phyloP scores from a whole-genome alignment of 768 basidiomycete genomes.

The Tylopilus balloui region DNA sequence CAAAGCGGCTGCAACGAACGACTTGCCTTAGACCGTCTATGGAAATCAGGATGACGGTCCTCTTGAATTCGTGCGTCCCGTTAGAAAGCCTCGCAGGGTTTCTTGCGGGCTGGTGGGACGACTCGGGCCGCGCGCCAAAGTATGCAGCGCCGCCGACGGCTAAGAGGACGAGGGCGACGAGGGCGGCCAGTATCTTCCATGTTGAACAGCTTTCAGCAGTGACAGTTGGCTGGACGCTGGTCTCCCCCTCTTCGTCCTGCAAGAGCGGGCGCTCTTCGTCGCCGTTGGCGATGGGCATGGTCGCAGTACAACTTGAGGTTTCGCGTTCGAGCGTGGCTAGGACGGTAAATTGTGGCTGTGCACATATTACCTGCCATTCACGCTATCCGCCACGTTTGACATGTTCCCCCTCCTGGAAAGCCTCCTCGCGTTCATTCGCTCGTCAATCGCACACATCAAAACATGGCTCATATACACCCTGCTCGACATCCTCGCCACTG shows the following conservation, averaged over 20 bases:
- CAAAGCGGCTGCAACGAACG: not conserved
- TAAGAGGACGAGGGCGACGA: constrained; percentile 17
- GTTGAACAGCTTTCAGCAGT: not conserved
- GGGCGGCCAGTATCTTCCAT: constrained; percentile 13
- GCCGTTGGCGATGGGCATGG: constrained; percentile 1
- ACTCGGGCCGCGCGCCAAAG: not conserved
- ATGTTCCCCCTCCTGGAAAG: not conserved
- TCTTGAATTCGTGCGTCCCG: constrained; percentile 78
- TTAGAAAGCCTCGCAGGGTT: constrained; percentile 50
- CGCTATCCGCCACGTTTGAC: not conserved
- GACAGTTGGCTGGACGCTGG: not conserved
- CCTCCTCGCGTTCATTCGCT: constrained; percentile 10
- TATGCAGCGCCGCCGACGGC: constrained; percentile 11
- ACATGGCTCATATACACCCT: constrained; percentile 39
- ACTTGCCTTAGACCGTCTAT: constrained; percentile 79
- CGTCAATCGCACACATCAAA: constrained; percentile 14
- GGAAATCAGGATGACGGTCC: constrained; percentile 79
- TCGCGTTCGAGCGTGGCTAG: not conserved
- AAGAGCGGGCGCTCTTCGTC: constrained; percentile 30
- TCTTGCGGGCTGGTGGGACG: constrained; percentile 1
- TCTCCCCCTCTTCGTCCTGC: constrained; percentile 7
- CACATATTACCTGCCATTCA: too few species aligned
- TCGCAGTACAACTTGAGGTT: not conserved
- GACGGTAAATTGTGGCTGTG: constrained; percentile 23
- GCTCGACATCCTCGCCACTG: constrained; percentile 66